Conservation (phyloP, 768 basidiomycete genomes). For the Psilocybe cubensis region DNA sequence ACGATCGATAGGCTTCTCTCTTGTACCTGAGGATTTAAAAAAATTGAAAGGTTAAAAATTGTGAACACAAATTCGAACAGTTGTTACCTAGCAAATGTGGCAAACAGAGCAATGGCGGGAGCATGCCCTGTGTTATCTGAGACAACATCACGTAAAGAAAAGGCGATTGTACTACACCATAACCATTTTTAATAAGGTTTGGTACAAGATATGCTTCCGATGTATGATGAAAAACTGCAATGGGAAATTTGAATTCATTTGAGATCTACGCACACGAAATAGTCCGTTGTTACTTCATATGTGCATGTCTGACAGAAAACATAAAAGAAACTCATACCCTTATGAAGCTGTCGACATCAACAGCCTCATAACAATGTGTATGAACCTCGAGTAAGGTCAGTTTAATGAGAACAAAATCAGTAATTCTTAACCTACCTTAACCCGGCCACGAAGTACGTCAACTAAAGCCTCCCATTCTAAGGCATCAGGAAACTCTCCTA, state of each 20-base stretch:
- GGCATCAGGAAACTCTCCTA: conserved; percentile 67
- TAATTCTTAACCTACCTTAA: conserved; percentile 52
- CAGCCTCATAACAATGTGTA: conserved; percentile 58
- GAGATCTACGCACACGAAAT: conserved; percentile 49
- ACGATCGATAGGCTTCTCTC: conserved; percentile 80
- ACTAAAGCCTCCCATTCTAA: conserved; percentile 81
- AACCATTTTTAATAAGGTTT: conserved; percentile 70
- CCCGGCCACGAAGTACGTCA: conserved; percentile 76
- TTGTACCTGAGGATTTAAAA: conserved; percentile 54
- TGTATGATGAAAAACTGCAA: conserved; percentile 80
- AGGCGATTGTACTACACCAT: conserved; percentile 42
- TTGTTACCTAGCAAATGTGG: conserved; percentile 42
- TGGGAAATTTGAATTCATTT: conserved; percentile 83
- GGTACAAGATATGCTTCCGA: conserved; percentile 86
- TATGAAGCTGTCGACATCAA: conserved; percentile 74
- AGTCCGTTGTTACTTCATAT: neutral
- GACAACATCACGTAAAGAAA: neutral
- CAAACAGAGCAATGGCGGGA: conserved; percentile 82
- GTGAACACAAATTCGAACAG: neutral
- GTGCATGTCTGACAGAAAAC: too few relatives aligned
- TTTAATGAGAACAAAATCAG: neutral
- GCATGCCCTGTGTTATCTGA: conserved; percentile 48
- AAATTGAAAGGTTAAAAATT: neutral
- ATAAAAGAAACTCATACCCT: conserved; percentile 48
- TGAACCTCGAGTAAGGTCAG: conserved; percentile 53